phyloP scores from a whole-genome alignment of 2,329 filamentous ascomycete species.

The Cercospora sojina region DNA sequence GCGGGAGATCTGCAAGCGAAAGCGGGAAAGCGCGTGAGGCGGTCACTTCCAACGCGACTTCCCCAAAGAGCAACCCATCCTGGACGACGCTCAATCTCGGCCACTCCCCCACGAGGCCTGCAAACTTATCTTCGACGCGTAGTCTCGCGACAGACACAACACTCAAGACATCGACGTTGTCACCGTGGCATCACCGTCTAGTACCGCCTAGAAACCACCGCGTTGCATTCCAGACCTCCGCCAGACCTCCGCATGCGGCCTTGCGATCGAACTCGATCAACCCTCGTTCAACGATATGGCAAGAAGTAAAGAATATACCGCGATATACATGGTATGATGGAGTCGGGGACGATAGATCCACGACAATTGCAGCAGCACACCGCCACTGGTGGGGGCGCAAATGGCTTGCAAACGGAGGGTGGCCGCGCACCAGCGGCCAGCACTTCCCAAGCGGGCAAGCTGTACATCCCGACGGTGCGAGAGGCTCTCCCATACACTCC shows the following conservation, averaged over 20 bases:
- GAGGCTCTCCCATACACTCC: slow-evolving; percentile 81
- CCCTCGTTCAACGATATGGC: slow-evolving; percentile 10
- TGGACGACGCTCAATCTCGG: slow-evolving; percentile 6
- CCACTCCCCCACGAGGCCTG: background rate
- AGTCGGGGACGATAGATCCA: slow-evolving; percentile 19
- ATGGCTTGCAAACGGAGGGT: slow-evolving; percentile 22
- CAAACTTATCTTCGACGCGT: slow-evolving; percentile 3
- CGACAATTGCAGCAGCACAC: slow-evolving; percentile 8
- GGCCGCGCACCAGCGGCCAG: slow-evolving; percentile 15
- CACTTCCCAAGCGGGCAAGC: slow-evolving; percentile 14
- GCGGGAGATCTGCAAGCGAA: slow-evolving; percentile 8
- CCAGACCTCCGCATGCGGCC: slow-evolving; percentile 16
- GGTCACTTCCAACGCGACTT: background rate
- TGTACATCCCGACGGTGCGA: slow-evolving; percentile 55
- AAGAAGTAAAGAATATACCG: background rate
- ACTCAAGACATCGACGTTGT: background rate
- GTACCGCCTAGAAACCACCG: background rate
- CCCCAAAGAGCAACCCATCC: slow-evolving; percentile 1
- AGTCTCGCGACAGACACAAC: background rate
- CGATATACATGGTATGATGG: slow-evolving; percentile 13
- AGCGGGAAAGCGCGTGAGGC: background rate
- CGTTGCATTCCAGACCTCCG: slow-evolving; percentile 12
- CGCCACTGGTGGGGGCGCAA: background rate
- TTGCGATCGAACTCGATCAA: background rate
- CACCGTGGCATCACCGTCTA: background rate